phyloP scores from a whole-genome alignment of 306 rosid species.

The Myrica gale region DNA sequence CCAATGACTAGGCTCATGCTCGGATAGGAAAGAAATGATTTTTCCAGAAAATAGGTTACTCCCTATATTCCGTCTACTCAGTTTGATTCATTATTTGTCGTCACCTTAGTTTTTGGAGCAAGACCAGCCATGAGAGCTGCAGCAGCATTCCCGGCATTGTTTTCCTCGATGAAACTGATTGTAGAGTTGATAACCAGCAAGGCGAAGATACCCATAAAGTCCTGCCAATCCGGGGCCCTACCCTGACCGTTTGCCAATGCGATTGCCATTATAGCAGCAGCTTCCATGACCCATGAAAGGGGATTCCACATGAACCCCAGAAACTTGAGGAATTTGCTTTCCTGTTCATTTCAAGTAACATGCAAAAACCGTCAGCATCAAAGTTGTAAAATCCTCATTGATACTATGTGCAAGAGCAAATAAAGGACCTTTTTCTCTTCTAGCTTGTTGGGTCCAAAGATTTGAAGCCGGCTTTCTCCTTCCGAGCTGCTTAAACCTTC shows the following conservation, averaged over 20 bases:
- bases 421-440: constrained; percentile 83
- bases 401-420: background rate
- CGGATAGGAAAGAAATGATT: too few species aligned
- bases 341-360: constrained; percentile 45
- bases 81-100: background rate
- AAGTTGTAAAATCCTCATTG: constrained; percentile 4
- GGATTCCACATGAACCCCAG: constrained; percentile 99
- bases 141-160: constrained; percentile 98
- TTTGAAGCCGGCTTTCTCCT: constrained; percentile 79
- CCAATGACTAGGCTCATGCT: background rate
- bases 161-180: constrained; percentile 97
- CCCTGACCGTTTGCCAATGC: constrained; percentile 89
- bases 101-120: constrained; percentile 96
- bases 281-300: constrained; percentile 98
- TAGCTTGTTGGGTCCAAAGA: constrained; percentile 95
- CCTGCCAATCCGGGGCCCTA: constrained; percentile 97
- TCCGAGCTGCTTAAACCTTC: constrained; percentile 74
- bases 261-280: constrained; percentile 95
- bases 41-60: background rate
- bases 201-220: constrained; percentile 80
- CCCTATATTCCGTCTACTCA: background rate
- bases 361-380: constrained; percentile 24
- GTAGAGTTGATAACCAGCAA: constrained; percentile 90
- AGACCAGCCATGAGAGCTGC: constrained; percentile 99
- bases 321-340: constrained; percentile 92